phyloP scores from a whole-genome alignment of 148 eudicot species.

The Hydrangea macrophylla region DNA sequence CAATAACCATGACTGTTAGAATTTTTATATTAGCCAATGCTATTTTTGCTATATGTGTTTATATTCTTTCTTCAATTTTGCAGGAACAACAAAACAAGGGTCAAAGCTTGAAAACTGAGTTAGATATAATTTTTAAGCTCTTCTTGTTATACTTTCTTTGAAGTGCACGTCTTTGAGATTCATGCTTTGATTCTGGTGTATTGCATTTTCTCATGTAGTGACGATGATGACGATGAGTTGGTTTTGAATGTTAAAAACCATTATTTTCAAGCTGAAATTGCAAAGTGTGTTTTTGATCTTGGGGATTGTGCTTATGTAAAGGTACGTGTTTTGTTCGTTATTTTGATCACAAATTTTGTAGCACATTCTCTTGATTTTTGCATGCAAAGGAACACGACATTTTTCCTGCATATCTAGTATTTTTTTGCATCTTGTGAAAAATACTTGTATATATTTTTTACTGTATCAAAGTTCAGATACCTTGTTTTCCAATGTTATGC shows the following conservation, averaged over 20 bases:
- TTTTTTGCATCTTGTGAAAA: neutral
- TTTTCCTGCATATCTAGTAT: neutral
- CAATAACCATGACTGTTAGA: too few species aligned
- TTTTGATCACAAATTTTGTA: neutral
- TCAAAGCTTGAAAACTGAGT: conserved; percentile 20
- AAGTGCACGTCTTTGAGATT: neutral
- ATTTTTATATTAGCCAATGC: neutral
- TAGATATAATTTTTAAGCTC: conserved; percentile 13
- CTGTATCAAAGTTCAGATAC: neutral
- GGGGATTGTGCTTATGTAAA: conserved; percentile 44
- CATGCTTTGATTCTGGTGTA: neutral
- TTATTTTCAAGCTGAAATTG: conserved; percentile 37
- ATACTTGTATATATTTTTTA: neutral
- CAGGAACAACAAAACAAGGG: conserved; percentile 23
- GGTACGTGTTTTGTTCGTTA: conserved; percentile 18
- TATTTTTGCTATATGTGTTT: neutral
- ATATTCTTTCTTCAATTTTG: neutral
- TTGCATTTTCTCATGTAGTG: conserved; percentile 14
- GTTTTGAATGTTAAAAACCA: conserved; percentile 38
- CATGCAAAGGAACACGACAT: neutral
- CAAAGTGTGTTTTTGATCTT: conserved; percentile 26
- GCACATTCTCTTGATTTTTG: neutral
- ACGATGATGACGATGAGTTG: conserved; percentile 34
- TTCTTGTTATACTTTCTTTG: neutral
- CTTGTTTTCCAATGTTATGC: neutral